Conservation (phyloP, 352 stramenopile genomes). For the Blastocystis sp. region DNA sequence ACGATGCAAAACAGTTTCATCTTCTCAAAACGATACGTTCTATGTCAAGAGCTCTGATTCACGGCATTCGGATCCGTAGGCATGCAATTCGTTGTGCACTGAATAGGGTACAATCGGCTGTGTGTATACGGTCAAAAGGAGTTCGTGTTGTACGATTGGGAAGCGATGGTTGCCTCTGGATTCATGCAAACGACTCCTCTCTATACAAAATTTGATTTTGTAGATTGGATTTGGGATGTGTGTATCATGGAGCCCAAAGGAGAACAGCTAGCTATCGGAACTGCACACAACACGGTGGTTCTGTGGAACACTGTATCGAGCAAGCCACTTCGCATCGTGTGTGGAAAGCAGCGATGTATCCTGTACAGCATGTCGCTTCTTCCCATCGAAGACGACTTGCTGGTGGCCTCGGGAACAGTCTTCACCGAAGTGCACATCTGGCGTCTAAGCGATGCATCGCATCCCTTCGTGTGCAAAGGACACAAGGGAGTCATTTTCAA, state of each 20-base stretch:
- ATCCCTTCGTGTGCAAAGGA: not conserved
- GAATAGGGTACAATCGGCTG: not conserved
- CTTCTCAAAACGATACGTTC: not conserved
- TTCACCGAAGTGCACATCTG: conserved; percentile 54
- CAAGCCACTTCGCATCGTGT: not conserved
- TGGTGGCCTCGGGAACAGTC: conserved; percentile 43
- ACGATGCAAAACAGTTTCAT: not conserved
- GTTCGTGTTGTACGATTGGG: conserved; percentile 42
- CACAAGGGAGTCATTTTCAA: conserved; percentile 55
- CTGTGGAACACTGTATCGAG: not conserved
- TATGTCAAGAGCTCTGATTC: not conserved
- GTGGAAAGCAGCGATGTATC: conserved; percentile 48
- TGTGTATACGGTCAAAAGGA: conserved; percentile 45
- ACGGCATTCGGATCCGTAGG: conserved; percentile 50
- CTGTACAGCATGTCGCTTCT: conserved; percentile 51
- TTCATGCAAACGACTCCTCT: not conserved
- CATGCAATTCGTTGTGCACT: not conserved
- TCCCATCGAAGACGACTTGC: not conserved
- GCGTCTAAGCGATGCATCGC: not conserved
- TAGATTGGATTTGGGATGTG: conserved; percentile 56
- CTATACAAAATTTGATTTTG: not conserved
- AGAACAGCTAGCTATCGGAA: not conserved
- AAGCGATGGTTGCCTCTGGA: not conserved
- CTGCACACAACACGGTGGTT: conserved; percentile 51
- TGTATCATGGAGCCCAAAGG: not conserved